phyloP scores from a whole-genome alignment of 225 moss, liverwort and hornwort species.

The Polytrichum formosum region DNA sequence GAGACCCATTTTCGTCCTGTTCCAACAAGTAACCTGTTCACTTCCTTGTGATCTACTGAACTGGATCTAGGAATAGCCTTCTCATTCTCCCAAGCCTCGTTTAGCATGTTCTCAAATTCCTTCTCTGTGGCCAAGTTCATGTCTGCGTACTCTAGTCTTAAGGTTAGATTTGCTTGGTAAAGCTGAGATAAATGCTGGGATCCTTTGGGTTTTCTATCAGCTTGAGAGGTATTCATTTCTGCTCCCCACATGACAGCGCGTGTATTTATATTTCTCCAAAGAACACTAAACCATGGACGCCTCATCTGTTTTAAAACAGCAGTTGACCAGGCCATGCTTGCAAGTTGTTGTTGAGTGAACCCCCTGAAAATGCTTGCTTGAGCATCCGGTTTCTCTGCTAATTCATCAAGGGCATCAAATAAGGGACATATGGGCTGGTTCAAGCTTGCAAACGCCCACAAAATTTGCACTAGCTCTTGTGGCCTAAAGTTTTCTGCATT shows the following conservation, averaged over 20 bases:
- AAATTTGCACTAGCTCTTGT: constrained; percentile 82
- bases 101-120: constrained; percentile 36
- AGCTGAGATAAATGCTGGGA: constrained; percentile 67
- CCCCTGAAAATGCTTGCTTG: constrained; percentile 19
- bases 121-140: constrained; percentile 24
- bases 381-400: constrained; percentile 15
- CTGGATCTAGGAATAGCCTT: constrained; percentile 49
- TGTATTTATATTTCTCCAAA: constrained; percentile 55
- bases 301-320: constrained; percentile 57
- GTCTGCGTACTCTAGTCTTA: constrained; percentile 61
- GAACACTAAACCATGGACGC: constrained; percentile 57
- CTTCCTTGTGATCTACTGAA: constrained; percentile 82
- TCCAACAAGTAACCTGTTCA: constrained; percentile 69
- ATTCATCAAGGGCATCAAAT: constrained; percentile 51
- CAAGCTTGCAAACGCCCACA: constrained; percentile 89
- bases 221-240: constrained; percentile 10
- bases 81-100: constrained; percentile 56
- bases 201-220: constrained; percentile 21
- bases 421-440: constrained; percentile 57
- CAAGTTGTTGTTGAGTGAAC: constrained; percentile 68
- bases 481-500: constrained; percentile 42
- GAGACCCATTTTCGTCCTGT: constrained; percentile 67
- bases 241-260: constrained; percentile 18
- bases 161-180: constrained; percentile 61
- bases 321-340: constrained; percentile 85